Evolutionary conservation across 2,329 filamentous ascomycete genomes (phyloP).

Genomic region (Cercospora sp.): DNA sequence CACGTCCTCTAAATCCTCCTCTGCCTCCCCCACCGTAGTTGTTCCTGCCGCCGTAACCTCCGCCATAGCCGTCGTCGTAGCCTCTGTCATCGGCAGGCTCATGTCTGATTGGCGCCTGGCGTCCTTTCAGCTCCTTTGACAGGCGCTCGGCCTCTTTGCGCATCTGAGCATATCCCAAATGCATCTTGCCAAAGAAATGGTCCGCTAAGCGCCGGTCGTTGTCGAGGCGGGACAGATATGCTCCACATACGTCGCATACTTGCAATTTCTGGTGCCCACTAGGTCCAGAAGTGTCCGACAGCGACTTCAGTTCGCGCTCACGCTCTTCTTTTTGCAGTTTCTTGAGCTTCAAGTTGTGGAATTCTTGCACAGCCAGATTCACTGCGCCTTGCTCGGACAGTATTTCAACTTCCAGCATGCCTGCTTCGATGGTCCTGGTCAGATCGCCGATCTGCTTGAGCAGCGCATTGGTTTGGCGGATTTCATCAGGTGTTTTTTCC

Average conservation of each 20-base stretch:
- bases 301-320: conserved; percentile 83
- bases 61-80: conserved; percentile 48
- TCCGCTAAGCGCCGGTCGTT: conserved; percentile 93
- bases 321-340: conserved; percentile 78
- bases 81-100: conserved; percentile 45
- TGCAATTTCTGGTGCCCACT: conserved; percentile 97
- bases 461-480: conserved; percentile 82
- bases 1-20: conserved; percentile 25
- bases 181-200: conserved; percentile 99
- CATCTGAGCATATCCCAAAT: conserved; percentile 97
- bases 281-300: conserved; percentile 89
- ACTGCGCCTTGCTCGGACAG: conserved; percentile 81
- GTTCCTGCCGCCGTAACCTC: conserved; percentile 43
- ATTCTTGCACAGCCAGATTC: conserved; percentile 79
- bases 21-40: conserved; percentile 36
- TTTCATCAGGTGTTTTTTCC: conserved; percentile 98
- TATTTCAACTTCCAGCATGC: conserved; percentile 81
- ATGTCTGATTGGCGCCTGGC: conserved; percentile 61
- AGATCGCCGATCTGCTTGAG: conserved; percentile 85
- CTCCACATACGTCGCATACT: conserved; percentile 97
- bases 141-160: conserved; percentile 87
- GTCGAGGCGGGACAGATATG: conserved; percentile 86
- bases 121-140: conserved; percentile 78
- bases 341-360: conserved; percentile 79
- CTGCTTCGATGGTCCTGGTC: conserved; percentile 73